Evolutionary conservation across 139 green algal genomes (phyloP).

Genomic region (Coccomyxa sp.): DNA sequence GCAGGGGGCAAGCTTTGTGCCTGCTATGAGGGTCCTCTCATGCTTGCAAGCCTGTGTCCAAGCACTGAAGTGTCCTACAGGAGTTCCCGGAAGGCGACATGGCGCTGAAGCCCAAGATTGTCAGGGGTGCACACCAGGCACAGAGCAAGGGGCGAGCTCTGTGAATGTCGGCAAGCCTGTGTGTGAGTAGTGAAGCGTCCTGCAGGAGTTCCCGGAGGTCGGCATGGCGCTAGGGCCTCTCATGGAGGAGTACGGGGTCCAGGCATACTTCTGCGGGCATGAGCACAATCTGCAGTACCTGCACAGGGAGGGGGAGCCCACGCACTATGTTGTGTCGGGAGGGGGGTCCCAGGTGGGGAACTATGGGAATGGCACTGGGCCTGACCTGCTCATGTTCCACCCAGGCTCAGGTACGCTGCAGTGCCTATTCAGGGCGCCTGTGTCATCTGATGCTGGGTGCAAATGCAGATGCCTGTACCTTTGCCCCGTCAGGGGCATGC

Average conservation of each 20-base stretch:
- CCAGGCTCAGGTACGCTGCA: neutral
- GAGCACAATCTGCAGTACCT: constrained; percentile 70
- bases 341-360: constrained; percentile 8
- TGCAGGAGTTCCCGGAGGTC: constrained; percentile 14
- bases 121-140: too few species aligned
- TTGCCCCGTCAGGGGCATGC: too few species aligned
- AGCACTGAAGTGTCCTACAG: neutral
- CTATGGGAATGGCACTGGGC: neutral
- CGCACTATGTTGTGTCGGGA: constrained; percentile 18
- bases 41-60: too few species aligned
- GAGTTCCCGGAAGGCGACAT: constrained; percentile 1
- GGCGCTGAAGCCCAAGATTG: constrained; percentile 43
- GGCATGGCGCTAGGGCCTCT: constrained; percentile 32
- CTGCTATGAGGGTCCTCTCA: too few species aligned
- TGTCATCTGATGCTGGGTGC: too few species aligned
- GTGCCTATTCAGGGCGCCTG: too few species aligned
- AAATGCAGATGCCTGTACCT: too few species aligned
- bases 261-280: constrained; percentile 58
- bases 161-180: neutral
- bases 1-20: too few species aligned
- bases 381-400: neutral
- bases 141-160: too few species aligned
- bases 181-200: constrained; percentile 23
- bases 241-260: constrained; percentile 19
- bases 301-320: neutral